phyloP scores from a whole-genome alignment of 2,329 filamentous ascomycete species.

The Penicillium sp. region DNA sequence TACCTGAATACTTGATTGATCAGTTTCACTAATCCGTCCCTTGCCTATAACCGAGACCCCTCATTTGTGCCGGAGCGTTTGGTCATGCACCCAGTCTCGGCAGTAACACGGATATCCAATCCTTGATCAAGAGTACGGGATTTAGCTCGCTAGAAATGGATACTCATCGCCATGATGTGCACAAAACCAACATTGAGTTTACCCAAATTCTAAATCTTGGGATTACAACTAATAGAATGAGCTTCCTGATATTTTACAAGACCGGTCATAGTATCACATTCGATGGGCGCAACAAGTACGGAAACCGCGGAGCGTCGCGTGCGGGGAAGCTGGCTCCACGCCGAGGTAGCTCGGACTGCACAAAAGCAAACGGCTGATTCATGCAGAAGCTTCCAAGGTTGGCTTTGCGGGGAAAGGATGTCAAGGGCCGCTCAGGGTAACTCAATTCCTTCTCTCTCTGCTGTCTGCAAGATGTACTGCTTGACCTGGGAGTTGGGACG shows the following conservation, averaged over 20 bases:
- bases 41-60: conserved; percentile 4
- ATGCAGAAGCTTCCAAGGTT: background rate
- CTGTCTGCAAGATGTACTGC: conserved; percentile 73
- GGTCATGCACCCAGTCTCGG: background rate
- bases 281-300: background rate
- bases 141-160: too few relatives aligned
- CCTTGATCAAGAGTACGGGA: background rate
- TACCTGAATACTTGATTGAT: background rate
- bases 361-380: background rate
- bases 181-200: background rate
- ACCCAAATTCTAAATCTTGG: background rate
- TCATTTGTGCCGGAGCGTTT: background rate
- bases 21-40: background rate
- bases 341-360: conserved; percentile 5
- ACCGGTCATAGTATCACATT: background rate
- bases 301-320: background rate
- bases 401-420: background rate
- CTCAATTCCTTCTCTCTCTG: conserved; percentile 83
- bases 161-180: background rate
- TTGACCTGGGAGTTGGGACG: conserved; percentile 57
- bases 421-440: conserved; percentile 35
- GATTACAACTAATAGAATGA: too few relatives aligned
- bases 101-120: background rate
- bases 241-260: background rate
- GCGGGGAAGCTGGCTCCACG: conserved; percentile 15